These are phyloP conservation scores for Gossypium lobatum DNA, from an alignment of 441 rosid species.

Conservation along the genomic window DNA sequence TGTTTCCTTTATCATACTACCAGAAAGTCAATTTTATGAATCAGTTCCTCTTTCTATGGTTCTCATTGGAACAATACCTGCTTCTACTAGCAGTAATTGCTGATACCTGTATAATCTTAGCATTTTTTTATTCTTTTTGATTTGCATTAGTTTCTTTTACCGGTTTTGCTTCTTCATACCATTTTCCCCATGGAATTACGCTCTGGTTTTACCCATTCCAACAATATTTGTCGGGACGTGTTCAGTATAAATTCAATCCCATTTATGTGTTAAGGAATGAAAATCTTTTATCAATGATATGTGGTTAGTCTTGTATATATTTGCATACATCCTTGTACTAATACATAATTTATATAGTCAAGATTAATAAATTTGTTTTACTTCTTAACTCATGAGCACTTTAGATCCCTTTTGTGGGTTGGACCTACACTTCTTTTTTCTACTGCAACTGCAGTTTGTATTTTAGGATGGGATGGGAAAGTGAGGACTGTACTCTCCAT, in stretches of 20 bases:
- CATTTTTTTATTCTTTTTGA: not conserved
- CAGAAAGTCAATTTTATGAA: not conserved
- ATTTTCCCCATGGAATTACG: not conserved
- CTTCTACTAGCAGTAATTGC: not conserved
- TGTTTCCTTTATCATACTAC: not conserved
- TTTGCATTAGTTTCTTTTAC: not conserved
- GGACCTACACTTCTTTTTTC: constrained; percentile 98
- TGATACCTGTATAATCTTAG: not conserved
- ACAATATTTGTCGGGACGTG: not conserved
- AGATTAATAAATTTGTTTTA: constrained; percentile 25
- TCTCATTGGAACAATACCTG: not conserved
- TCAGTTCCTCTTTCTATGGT: constrained; percentile 3
- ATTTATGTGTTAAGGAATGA: not conserved
- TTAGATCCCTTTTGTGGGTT: constrained; percentile 95
- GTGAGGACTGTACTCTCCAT: constrained; percentile 84
- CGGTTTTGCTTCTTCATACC: not conserved
- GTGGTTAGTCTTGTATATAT: not conserved
- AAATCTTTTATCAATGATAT: not conserved
- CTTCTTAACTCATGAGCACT: constrained; percentile 66
- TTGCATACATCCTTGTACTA: not conserved
- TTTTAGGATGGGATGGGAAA: constrained; percentile 99
- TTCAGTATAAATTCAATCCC: not conserved
- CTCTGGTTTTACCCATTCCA: not conserved
- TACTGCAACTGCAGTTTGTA: constrained; percentile 72
- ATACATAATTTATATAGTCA: not conserved